phyloP scores from a whole-genome alignment of 78 protist species.

The Emiliania huxleyi region DNA sequence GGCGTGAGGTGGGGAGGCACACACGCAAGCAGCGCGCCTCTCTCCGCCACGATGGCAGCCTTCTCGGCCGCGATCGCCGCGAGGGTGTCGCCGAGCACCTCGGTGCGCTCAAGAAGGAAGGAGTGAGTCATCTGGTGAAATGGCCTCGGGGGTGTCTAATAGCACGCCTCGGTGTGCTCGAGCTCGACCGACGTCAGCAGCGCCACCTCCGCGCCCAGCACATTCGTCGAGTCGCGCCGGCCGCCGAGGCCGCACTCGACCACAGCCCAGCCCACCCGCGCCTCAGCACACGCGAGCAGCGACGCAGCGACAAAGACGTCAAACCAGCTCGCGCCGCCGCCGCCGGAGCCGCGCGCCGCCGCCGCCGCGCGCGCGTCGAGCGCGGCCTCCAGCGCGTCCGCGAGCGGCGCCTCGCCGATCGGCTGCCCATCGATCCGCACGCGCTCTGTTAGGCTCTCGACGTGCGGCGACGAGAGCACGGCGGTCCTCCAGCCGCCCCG shows the following conservation, averaged over 20 bases:
- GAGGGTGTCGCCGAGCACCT: neutral
- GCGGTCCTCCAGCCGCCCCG: neutral
- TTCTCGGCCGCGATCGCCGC: neutral
- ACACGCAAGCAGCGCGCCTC: neutral
- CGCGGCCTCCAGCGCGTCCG: neutral
- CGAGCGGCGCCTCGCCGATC: neutral
- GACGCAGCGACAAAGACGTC: neutral
- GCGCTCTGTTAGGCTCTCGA: neutral
- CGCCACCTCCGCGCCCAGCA: neutral
- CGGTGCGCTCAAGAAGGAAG: neutral
- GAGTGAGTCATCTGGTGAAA: neutral
- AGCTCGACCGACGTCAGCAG: neutral
- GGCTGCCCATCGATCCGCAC: neutral
- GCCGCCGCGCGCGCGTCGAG: neutral
- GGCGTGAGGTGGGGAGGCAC: neutral
- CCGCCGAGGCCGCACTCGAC: conserved; percentile 19
- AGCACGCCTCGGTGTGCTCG: conserved; percentile 4
- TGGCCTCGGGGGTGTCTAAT: neutral
- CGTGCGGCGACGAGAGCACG: neutral
- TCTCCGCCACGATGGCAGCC: neutral
- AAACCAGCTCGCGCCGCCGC: neutral
- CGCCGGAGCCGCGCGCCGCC: neutral
- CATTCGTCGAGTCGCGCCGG: neutral
- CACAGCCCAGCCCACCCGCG: neutral
- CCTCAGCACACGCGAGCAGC: neutral